Conservation (phyloP, 345 rosid genomes). For the Iberis pinnata region DNA sequence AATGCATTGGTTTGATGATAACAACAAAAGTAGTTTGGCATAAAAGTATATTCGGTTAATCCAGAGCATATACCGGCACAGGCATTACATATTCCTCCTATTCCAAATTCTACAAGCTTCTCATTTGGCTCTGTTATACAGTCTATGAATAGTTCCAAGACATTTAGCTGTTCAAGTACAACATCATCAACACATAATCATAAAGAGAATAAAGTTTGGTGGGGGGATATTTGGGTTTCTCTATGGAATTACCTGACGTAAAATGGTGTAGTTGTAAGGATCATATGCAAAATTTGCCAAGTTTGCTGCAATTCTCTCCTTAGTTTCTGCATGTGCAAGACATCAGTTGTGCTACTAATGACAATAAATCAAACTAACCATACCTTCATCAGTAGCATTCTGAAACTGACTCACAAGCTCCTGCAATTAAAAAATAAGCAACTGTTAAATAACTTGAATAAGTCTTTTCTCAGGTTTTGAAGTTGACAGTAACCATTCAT, state of each 20-base stretch:
- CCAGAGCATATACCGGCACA: too few species aligned
- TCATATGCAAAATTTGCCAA: slow-evolving; percentile 89
- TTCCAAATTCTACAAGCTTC: slow-evolving; percentile 75
- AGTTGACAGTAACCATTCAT: too few species aligned
- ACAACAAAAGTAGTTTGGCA: too few species aligned
- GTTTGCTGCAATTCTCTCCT: slow-evolving; percentile 66
- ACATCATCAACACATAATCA: background rate
- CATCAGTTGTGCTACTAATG: background rate
- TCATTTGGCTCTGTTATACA: slow-evolving; percentile 87
- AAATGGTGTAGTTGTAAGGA: slow-evolving; percentile 69
- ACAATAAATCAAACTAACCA: slow-evolving; percentile 7
- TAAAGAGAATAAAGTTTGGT: background rate
- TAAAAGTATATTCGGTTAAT: too few species aligned
- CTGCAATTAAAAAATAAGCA: too few species aligned
- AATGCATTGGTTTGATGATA: too few species aligned
- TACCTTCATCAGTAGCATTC: slow-evolving; percentile 54
- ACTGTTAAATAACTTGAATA: too few species aligned
- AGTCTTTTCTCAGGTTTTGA: too few species aligned
- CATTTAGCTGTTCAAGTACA: slow-evolving; percentile 57
- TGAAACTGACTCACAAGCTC: too few species aligned
- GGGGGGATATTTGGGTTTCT: background rate
- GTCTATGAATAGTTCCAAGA: slow-evolving; percentile 84
- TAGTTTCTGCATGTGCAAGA: slow-evolving; percentile 46
- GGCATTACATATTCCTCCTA: slow-evolving; percentile 90
- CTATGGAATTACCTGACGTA: slow-evolving; percentile 55